These are phyloP conservation scores for Myriangium duriaei DNA, from an alignment of 2,329 filamentous ascomycete species.

Conservation along the genomic window DNA sequence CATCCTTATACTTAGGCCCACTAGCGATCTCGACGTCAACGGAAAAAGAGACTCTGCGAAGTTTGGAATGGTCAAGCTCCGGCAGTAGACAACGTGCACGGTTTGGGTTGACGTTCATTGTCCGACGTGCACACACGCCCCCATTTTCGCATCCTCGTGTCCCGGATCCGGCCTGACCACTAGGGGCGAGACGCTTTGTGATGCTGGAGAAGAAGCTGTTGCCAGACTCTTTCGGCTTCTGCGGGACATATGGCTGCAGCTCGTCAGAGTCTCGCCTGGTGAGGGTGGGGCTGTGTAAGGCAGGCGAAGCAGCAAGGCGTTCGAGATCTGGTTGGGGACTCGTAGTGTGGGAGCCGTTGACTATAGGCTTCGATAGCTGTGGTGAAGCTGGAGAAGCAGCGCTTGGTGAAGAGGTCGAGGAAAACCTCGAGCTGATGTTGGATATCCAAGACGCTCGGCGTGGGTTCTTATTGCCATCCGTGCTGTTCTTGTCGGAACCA, in stretches of 20 bases:
- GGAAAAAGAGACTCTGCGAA: constrained; percentile 84
- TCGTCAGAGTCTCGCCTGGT: constrained; percentile 35
- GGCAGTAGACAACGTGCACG: constrained; percentile 67
- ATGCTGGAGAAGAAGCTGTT: constrained; percentile 70
- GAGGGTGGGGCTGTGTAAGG: constrained; percentile 34
- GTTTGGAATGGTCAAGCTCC: constrained; percentile 67
- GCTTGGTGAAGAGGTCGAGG: constrained; percentile 24
- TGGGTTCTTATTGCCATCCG: constrained; percentile 16
- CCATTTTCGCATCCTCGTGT: constrained; percentile 46
- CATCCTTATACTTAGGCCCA: constrained; percentile 58
- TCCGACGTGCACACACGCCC: constrained; percentile 62
- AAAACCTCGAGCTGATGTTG: constrained; percentile 86
- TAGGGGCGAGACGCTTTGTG: constrained; percentile 66
- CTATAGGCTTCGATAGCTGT: constrained; percentile 14
- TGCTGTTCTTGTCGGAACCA: constrained; percentile 25
- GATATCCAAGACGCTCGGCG: constrained; percentile 82
- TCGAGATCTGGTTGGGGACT: constrained; percentile 22
- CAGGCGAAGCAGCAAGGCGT: constrained; percentile 26
- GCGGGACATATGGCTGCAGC: constrained; percentile 54
- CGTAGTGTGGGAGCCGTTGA: constrained; percentile 16
- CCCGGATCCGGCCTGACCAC: constrained; percentile 27
- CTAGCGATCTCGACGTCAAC: constrained; percentile 96
- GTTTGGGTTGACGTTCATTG: constrained; percentile 74
- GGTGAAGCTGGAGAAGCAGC: constrained; percentile 17
- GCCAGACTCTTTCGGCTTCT: constrained; percentile 54